Evolutionary conservation across 2,329 filamentous ascomycete species (phyloP), one percentile per base, ranked within the genome.

Genomic region (Scytalidium lignicola): DNA sequence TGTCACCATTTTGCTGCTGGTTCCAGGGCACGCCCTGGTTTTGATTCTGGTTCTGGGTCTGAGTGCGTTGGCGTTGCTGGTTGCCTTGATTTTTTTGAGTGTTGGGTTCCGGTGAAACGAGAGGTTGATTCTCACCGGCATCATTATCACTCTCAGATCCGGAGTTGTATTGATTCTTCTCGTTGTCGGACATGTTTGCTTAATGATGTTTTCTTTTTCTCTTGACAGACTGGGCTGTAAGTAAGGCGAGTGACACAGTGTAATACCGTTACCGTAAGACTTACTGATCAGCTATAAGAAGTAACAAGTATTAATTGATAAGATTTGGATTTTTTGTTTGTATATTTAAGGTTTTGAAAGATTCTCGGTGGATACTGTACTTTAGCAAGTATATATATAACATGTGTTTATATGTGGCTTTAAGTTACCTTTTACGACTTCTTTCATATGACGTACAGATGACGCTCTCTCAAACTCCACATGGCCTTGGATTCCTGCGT

Each of bases 1-100:
- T 51, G 18, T 29, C 17, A 21, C 54, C 48, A 32, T 50, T 46
- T 49, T 59, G 59, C 43, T 57, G 51, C 47, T 63, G 58, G 47
- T 63, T 60, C 50, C 61, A 40, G 64, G 65, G 28, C 60, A 60
- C 15, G n/a, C 32, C 32, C 32, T 37, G 32, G 15, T 13, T 13
- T 51, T 64, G 57, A 49, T 62, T 61, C 41, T 60, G 58, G 32
- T 57, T 52, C 51, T 62, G 55, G 51, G 70, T 61, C 51, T 69
- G 63, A 39, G 65, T 70, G 65, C 40, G 67, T 63, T 49, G 64
- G 59, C 43, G 70, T 72, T 56, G 73, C 51, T 61, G 61, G 5
- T 57, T 61, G 15, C 58, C 50, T 41, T 60, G 51, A 28, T 57
- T 55, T 53, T 56, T 54, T 52, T 56, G 48, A 19, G 53, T 51